Conservation (phyloP, 768 basidiomycete genomes). For the Suillus clintonianus region DNA sequence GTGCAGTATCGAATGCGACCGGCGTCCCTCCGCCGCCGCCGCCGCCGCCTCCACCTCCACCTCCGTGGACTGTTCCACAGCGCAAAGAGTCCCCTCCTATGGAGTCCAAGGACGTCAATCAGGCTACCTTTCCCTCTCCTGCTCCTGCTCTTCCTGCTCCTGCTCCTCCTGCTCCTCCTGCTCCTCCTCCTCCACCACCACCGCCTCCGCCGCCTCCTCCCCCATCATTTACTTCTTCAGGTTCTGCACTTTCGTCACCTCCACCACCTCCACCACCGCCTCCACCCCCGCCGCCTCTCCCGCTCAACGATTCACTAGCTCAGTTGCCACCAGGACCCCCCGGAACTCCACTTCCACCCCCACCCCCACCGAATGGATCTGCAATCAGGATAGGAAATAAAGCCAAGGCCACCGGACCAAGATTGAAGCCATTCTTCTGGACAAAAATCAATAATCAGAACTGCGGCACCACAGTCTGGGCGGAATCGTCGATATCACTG, state of each 20-base stretch:
- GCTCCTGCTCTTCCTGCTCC: too few species aligned
- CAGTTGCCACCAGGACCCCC: constrained; percentile 39
- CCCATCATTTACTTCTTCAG: constrained; percentile 5
- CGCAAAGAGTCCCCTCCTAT: constrained; percentile 15
- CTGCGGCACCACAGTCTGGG: constrained; percentile 67
- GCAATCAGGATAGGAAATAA: constrained; percentile 35
- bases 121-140: constrained; percentile 4
- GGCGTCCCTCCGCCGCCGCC: constrained; percentile 3
- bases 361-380: constrained; percentile 20
- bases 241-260: constrained; percentile 21
- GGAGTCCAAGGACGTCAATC: not conserved
- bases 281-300: constrained; percentile 28
- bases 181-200: constrained; percentile 28
- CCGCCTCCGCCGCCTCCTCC: too few species aligned
- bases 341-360: constrained; percentile 35
- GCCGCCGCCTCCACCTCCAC: constrained; percentile 25
- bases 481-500: constrained; percentile 45
- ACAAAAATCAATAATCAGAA: constrained; percentile 62
- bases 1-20: constrained; percentile 2
- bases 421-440: constrained; percentile 90
- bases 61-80: constrained; percentile 11
- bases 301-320: constrained; percentile 17
- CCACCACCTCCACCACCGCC: constrained; percentile 36
- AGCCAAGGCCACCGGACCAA: constrained; percentile 44
- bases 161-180: too few species aligned